Percentiles rank a stretch among this genome's conserved stretches.
phyloP scores from a whole-genome alignment of 2,329 filamentous ascomycete species.

The Mariannaea sp. region DNA sequence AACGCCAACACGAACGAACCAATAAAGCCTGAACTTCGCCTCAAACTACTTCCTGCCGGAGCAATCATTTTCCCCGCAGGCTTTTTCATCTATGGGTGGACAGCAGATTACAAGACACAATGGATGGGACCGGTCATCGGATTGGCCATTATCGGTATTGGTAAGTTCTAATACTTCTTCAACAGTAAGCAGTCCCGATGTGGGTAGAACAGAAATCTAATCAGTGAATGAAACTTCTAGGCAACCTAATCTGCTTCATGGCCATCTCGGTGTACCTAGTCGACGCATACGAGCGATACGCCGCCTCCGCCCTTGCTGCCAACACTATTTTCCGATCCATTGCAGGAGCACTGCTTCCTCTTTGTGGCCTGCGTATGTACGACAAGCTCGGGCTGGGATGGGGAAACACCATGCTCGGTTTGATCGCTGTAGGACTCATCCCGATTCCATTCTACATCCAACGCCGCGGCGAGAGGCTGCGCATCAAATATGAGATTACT shows the following conservation, averaged over 20 bases:
- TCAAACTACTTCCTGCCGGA: slow-evolving; percentile 17
- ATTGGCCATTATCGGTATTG: slow-evolving; percentile 15
- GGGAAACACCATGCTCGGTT: slow-evolving; percentile 48
- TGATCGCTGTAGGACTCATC: slow-evolving; percentile 47
- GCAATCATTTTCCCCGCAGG: slow-evolving; percentile 18
- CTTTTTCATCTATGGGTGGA: slow-evolving; percentile 27
- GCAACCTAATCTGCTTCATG: slow-evolving; percentile 22
- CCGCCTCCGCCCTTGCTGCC: slow-evolving; percentile 22
- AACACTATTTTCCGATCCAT: slow-evolving; percentile 25
- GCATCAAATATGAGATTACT: slow-evolving; percentile 19
- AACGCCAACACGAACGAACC: background rate
- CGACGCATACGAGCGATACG: slow-evolving; percentile 19
- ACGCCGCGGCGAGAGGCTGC: slow-evolving; percentile 45
- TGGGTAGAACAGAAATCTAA: too few relatives aligned
- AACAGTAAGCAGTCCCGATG: background rate
- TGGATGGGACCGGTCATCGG: slow-evolving; percentile 25
- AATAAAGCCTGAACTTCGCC: slow-evolving; percentile 15
- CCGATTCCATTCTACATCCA: slow-evolving; percentile 48
- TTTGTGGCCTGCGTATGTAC: slow-evolving; percentile 27
- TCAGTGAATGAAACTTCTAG: too few relatives aligned
- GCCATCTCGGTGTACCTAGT: slow-evolving; percentile 23
- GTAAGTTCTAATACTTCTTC: background rate
- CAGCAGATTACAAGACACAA: slow-evolving; percentile 21
- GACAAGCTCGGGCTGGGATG: slow-evolving; percentile 50
- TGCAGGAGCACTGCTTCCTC: slow-evolving; percentile 9